phyloP scores from a whole-genome alignment of 23 red algal species.

The Agarophyton chilense region DNA sequence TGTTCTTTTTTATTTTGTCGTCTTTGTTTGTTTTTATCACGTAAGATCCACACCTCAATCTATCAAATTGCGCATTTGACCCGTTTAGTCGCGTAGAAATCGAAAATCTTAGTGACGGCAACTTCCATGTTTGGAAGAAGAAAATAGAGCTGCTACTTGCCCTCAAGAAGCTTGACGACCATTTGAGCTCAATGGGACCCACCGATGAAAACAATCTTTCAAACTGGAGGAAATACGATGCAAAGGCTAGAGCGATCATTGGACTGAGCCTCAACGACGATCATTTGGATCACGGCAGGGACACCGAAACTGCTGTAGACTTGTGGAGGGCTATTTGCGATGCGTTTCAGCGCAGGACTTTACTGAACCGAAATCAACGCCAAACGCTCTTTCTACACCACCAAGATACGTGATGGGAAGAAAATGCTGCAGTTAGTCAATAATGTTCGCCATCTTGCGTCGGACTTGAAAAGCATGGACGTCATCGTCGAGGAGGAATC shows the following conservation, averaged over 20 bases:
- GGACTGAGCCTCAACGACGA: conserved; percentile 1
- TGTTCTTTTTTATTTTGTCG: too few relatives aligned
- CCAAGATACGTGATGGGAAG: conserved; percentile 19
- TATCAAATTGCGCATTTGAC: too few relatives aligned
- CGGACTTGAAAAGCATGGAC: conserved; percentile 5
- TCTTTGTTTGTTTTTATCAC: too few relatives aligned
- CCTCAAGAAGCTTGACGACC: neutral
- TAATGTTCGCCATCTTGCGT: conserved; percentile 21
- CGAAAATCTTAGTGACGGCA: conserved; percentile 22
- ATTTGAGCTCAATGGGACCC: neutral
- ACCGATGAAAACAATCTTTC: neutral
- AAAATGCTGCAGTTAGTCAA: conserved; percentile 48
- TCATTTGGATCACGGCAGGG: conserved; percentile 23
- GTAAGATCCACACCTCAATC: neutral
- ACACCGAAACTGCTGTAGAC: conserved; percentile 3
- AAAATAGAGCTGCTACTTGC: conserved; percentile 3
- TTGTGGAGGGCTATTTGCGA: conserved; percentile 41
- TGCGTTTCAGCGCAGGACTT: conserved; percentile 25
- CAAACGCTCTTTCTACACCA: conserved; percentile 3
- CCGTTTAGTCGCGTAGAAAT: conserved; percentile 10
- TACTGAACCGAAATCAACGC: conserved; percentile 22
- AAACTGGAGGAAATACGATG: conserved; percentile 4
- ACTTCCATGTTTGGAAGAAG: conserved; percentile 35
- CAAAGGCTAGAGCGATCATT: conserved; percentile 29
- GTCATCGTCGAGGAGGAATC: conserved; percentile 3